Evolutionary conservation across 2,329 filamentous ascomycete species (phyloP), one percentile per base, ranked within the genome.

Genomic region (Huntiella abstrusa): DNA sequence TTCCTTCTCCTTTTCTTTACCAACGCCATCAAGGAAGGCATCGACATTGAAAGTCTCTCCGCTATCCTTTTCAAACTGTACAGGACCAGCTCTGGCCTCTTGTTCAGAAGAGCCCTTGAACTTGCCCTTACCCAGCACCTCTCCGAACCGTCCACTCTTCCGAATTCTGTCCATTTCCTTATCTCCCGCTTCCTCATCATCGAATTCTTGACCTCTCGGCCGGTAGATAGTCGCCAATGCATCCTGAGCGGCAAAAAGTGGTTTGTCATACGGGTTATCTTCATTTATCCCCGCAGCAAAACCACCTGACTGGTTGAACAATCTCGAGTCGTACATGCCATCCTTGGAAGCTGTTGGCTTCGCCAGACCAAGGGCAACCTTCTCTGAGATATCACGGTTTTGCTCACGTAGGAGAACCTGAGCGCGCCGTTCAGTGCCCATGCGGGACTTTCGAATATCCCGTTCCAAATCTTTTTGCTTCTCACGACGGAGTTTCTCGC

Each of bases 211-310:
- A 56, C 80, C 75, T 16, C 74, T 74, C 1, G 88, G 85, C 33
- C 86, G 74, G 62, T 98, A 98, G 54, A 98, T 96, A 60, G 80
- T 88, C 64, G 76, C 91, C 55, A 95, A 85, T 6, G 85, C 88
- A 58, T 96, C 88, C 59, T 95, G 86, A 11, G 91, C 88, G 1
- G 87, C 87, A 59, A 98, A 98, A 5, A 98, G 68, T 15, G 91
- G 91, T 64, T 96, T 96, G 61, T 96, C 91, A 64, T 96, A 98
- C 0, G 80, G 77, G 58, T 98, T 91, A 60, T 98, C 91, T 61
- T 98, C 91, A 61, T 98, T 98, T 70, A 95, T 86, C 0, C 88
- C 91, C 45, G 78, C 74, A 54, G 86, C 80, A 59, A 98, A 92
- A 0, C 91, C 91, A 55, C 82, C 87, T 4, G 78, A 81, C 63